Evolutionary conservation across 2,329 filamentous ascomycete genomes (phyloP), one percentile per base, ranked within the genome.

Genomic region (Penicillium sp.): DNA sequence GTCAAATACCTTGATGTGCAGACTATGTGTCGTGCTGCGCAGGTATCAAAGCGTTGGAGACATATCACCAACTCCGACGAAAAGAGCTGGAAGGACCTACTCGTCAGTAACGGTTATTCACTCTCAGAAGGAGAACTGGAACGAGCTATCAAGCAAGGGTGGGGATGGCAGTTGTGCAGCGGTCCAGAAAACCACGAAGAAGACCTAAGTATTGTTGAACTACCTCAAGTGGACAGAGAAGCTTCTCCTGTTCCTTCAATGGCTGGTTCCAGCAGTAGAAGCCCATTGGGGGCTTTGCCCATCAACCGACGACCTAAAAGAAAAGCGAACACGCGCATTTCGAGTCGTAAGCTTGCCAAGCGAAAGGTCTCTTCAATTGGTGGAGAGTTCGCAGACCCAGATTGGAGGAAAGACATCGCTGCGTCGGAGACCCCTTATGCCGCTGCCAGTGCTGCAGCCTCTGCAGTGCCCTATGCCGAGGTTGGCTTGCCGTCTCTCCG

Each of bases 121-220:
- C 79, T 99, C 2, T 87, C 91, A 0, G 80, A 87, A 1, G 91
- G 90, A 16, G 94, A 99, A 73, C 80, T 99, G 22, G 86, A 91
- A 60, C 87, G 88, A 63, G 92, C 94, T 29, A 92, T 97, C 52
- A 79, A 81, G 40, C 91, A 97, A 77, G 94, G 94, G 13, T 99
- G 94, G 94, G 94, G 92, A 13, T 99, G 94, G 92, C 94, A 99
- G 71, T 91, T 93, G 68, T 91, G 92, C 0, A 83, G 86, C 52
- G 89, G 89, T 0, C 74, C 81, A 4, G 84, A 90, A 49, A 91
- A 89, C 22, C 91, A 83, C 52, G 94, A 99, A 72, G 83, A 85
- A 54, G 92, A 99, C 69, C 75, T 97, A 46, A 91, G 90, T 71
- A 74, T 81, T 70, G 58, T 79, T 75, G 47, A 72, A 8, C 62